Evolutionary conservation across 2,329 filamentous ascomycete genomes (phyloP), one percentile per base, ranked within the genome.

Genomic region (Aspergillus sp.): DNA sequence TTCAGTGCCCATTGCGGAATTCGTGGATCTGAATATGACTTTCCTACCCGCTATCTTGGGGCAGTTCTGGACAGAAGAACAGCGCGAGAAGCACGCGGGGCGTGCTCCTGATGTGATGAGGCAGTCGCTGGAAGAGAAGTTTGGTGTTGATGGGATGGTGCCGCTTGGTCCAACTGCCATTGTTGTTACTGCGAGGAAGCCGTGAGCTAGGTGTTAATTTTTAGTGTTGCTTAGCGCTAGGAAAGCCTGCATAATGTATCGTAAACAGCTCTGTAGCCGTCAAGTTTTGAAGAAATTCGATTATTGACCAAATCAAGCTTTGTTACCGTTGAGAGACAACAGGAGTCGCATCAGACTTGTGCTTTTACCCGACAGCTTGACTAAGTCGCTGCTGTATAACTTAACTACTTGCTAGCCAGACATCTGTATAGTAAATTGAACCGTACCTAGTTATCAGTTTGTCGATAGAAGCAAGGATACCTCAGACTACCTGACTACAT

Each of bases 121-220:
- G 57, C 64, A 59, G 45, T 69, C 68, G 39, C 14, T 71, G 44
- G 63, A 68, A 25, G 62, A 62, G 17, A 61, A 43, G 7, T 71
- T 65, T 40, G 68, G 64, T 9, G 61, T 60, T 25, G 56, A 62
- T 35, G 70, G 60, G 8, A 57, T 63, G 3, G 56, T 72, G 33
- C 51, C 57, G 4, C 59, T 68, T 55, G 60, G 66, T 15, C 70
- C 68, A 61, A 57, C 62, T 23, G 71, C 71, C 7, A 63, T 74
- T 55, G 45, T 75, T 43, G 67, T 69, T 2, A 70, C 65, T 15
- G 71, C 65, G 21, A 64, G 60, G 47, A 75, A 74, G 57, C 50
- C 65, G 23, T 56, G 23, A 33, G n/a, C 2, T 2, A 8, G 14
- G n/a, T 33, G 44, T 9, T 15, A 14, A 17, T 41, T 41, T n/a